A percentile compares a stretch with the other conserved stretches of the same genome.
phyloP scores from a whole-genome alignment of 495 filamentous ascomycete species.

The Penicillium dipodomyicola region DNA sequence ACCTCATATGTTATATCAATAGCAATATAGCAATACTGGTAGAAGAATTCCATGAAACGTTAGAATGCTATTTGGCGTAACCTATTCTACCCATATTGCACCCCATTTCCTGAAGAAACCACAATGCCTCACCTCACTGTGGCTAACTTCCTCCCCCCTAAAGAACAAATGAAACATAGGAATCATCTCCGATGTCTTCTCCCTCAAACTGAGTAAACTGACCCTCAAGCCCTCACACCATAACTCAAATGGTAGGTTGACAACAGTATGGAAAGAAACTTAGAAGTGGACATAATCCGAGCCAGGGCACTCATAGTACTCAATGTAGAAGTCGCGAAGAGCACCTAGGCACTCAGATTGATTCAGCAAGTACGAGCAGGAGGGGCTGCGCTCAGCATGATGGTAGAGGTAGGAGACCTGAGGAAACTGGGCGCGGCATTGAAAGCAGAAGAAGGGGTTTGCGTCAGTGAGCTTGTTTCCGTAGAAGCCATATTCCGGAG shows the following conservation, averaged over 20 bases:
- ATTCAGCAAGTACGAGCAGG: not conserved
- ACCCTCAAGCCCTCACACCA: not conserved
- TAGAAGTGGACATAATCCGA: not conserved
- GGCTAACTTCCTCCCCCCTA: not conserved
- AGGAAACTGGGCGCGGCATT: not conserved
- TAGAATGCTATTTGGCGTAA: not conserved
- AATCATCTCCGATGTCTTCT: not conserved
- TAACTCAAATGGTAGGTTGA: not conserved
- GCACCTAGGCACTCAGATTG: not conserved
- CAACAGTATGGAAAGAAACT: not conserved
- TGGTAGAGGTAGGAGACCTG: not conserved
- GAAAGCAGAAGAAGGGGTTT: constrained; percentile 2
- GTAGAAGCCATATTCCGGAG: constrained; percentile 1
- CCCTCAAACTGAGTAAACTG: not conserved
- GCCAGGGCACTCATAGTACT: constrained; percentile 7
- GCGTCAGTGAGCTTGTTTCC: not conserved
- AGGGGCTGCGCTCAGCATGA: not conserved
- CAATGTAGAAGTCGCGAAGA: constrained; percentile 4
- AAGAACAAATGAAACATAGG: not conserved
- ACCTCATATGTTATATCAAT: not conserved
- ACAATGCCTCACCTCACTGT: not conserved
- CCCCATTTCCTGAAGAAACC: not conserved
- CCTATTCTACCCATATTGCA: not conserved
- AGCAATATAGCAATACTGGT: not conserved
- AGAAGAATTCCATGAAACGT: not conserved